A percentile compares a stretch with the other conserved stretches of the same genome.
Conservation (phyloP, 2,329 filamentous ascomycete species). For the Aspergillus quadricinctus region DNA sequence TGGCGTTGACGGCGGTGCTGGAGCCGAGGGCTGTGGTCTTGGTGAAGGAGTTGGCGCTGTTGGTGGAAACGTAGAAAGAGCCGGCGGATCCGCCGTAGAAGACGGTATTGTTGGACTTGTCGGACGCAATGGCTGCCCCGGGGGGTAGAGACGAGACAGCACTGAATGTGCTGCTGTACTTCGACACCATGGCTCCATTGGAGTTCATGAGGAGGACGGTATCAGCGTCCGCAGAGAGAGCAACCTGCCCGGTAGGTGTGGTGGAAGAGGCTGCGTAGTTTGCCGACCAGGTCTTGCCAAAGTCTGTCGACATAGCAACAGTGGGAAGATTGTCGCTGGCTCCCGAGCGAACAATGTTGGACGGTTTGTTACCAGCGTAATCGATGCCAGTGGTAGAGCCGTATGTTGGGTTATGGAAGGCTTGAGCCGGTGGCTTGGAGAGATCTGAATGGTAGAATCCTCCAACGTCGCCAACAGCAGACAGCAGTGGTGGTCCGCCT, state of each 20-base stretch:
- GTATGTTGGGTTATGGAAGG: conserved; percentile 48
- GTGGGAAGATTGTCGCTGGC: conserved; percentile 37
- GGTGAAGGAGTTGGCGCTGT: conserved; percentile 47
- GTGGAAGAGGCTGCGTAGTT: conserved; percentile 46
- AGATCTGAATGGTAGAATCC: conserved; percentile 45
- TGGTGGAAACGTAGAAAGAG: conserved; percentile 50
- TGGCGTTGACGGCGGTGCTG: conserved; percentile 15
- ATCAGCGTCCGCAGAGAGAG: conserved; percentile 50
- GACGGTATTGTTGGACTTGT: conserved; percentile 50
- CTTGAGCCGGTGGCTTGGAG: conserved; percentile 40
- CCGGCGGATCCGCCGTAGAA: conserved; percentile 50
- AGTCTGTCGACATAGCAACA: conserved; percentile 48
- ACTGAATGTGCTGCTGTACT: conserved; percentile 34
- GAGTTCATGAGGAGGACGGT: conserved; percentile 31
- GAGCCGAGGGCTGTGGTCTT: conserved; percentile 35
- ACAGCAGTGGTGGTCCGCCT: conserved; percentile 50
- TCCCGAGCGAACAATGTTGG: conserved; percentile 50
- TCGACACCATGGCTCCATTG: conserved; percentile 15
- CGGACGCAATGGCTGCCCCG: conserved; percentile 49
- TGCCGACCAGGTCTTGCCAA: conserved; percentile 48
- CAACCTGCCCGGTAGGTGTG: conserved; percentile 45
- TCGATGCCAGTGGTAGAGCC: conserved; percentile 43
- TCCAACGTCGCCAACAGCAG: conserved; percentile 49
- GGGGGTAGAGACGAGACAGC: conserved; percentile 44
- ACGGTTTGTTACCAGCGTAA: conserved; percentile 39